Evolutionary conservation across 805 yeast species (phyloP).

Genomic region (Wickerhamomyces mucosus): DNA sequence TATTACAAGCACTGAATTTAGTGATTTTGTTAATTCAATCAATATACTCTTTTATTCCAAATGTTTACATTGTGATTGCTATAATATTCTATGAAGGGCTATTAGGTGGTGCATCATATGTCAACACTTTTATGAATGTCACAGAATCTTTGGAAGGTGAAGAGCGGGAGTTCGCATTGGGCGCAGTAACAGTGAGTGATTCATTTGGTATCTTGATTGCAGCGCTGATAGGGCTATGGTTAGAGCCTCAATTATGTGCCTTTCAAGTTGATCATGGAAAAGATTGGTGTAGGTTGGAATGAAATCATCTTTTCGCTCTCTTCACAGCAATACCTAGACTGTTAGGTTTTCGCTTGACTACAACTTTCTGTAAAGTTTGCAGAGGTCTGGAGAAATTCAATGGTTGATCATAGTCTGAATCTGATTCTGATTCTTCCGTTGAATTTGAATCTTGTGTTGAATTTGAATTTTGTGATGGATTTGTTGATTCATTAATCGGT

Average conservation of each 20-base stretch:
- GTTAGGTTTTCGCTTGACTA: conserved; percentile 11
- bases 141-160: conserved; percentile 42
- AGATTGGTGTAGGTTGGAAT: conserved; percentile 59
- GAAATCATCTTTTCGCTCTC: conserved; percentile 5
- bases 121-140: conserved; percentile 76
- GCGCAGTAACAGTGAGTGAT: conserved; percentile 77
- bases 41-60: conserved; percentile 42
- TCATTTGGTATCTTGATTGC: conserved; percentile 79
- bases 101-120: conserved; percentile 85
- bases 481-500: too few species aligned
- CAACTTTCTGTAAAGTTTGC: conserved; percentile 6
- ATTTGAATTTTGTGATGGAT: neutral
- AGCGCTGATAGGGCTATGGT: conserved; percentile 61
- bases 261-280: conserved; percentile 66
- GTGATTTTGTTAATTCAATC: conserved; percentile 55
- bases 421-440: conserved; percentile 10
- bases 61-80: conserved; percentile 50
- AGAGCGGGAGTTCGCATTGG: conserved; percentile 71
- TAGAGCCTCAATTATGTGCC: conserved; percentile 65
- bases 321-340: conserved; percentile 11
- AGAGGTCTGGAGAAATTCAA: neutral
- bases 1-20: conserved; percentile 61
- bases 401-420: conserved; percentile 14
- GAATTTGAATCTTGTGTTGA: too few species aligned
- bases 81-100: conserved; percentile 81